Conservation (phyloP, 805 yeast genomes). For the Teunomyces aglyptinius region DNA sequence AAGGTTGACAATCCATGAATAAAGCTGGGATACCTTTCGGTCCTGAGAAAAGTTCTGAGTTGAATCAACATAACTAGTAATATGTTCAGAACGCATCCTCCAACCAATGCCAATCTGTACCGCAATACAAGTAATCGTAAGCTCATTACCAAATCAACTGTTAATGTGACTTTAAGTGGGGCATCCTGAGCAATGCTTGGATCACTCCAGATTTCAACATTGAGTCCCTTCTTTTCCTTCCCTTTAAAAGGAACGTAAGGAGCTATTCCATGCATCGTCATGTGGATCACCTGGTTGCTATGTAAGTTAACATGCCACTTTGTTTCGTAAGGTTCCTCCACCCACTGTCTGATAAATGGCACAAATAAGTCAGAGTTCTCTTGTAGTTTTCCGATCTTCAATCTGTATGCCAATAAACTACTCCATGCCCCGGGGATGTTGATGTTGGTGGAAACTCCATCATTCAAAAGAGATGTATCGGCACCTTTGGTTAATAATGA, state of each 20-base stretch:
- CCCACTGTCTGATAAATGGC: conserved; percentile 69
- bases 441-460: conserved; percentile 47
- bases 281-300: conserved; percentile 23
- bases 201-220: conserved; percentile 46
- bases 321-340: conserved; percentile 64
- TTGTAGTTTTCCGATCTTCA: conserved; percentile 13
- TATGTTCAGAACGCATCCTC: conserved; percentile 65
- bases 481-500: conserved; percentile 38
- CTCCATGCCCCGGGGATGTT: conserved; percentile 59
- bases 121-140: conserved; percentile 69
- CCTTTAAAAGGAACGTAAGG: conserved; percentile 61
- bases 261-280: conserved; percentile 61
- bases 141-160: conserved; percentile 57
- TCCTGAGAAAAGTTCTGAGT: conserved; percentile 32
- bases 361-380: conserved; percentile 33
- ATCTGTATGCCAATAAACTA: conserved; percentile 55
- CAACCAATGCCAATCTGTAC: conserved; percentile 71
- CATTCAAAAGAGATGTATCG: conserved; percentile 39
- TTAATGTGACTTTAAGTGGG: conserved; percentile 38
- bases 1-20: conserved; percentile 36
- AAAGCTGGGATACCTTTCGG: conserved; percentile 30
- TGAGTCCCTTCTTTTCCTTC: conserved; percentile 22
- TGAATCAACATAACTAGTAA: conserved; percentile 56
- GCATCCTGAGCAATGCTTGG: conserved; percentile 23
- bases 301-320: conserved; percentile 70